phyloP scores from a whole-genome alignment of 495 filamentous ascomycete genomes.

The Lasiosphaeria ovina region DNA sequence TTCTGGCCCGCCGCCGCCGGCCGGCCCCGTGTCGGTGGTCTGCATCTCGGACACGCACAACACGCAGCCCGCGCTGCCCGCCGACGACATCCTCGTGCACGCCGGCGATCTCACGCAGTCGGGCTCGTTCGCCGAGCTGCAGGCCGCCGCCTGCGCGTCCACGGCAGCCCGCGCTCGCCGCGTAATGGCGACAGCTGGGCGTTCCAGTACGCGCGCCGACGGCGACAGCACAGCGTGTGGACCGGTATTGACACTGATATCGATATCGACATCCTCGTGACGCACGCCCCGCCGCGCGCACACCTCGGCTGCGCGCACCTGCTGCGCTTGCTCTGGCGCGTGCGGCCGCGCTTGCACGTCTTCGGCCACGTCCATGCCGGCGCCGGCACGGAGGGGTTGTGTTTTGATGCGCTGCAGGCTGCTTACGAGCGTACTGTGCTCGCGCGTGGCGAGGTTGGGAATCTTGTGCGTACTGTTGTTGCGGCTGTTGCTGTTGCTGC shows the following conservation, averaged over 20 bases:
- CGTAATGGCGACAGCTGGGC: constrained; percentile 33
- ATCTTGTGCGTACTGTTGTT: constrained; percentile 8
- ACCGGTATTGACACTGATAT: not conserved
- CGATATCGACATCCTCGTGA: constrained; percentile 67
- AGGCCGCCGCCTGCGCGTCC: constrained; percentile 44
- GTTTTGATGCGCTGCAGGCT: constrained; percentile 25
- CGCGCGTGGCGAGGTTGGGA: constrained; percentile 23
- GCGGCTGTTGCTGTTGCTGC: too few relatives aligned
- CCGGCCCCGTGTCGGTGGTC: constrained; percentile 45
- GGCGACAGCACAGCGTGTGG: constrained; percentile 23
- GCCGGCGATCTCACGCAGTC: constrained; percentile 83
- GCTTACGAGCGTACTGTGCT: constrained; percentile 22
- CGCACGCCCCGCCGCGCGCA: constrained; percentile 64
- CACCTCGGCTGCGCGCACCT: constrained; percentile 71
- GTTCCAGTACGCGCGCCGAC: constrained; percentile 26
- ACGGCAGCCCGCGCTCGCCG: constrained; percentile 38
- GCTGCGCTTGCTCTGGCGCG: constrained; percentile 64
- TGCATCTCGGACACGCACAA: constrained; percentile 91
- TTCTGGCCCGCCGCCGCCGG: not conserved
- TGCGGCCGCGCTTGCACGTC: constrained; percentile 67
- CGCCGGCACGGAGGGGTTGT: constrained; percentile 38
- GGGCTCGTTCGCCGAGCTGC: constrained; percentile 69
- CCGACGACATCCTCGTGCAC: constrained; percentile 82
- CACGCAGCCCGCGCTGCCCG: constrained; percentile 58
- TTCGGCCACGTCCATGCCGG: constrained; percentile 72